Evolutionary conservation across 371 early-diverging fungal species (phyloP).

Genomic region (Actinomucor elegans): DNA sequence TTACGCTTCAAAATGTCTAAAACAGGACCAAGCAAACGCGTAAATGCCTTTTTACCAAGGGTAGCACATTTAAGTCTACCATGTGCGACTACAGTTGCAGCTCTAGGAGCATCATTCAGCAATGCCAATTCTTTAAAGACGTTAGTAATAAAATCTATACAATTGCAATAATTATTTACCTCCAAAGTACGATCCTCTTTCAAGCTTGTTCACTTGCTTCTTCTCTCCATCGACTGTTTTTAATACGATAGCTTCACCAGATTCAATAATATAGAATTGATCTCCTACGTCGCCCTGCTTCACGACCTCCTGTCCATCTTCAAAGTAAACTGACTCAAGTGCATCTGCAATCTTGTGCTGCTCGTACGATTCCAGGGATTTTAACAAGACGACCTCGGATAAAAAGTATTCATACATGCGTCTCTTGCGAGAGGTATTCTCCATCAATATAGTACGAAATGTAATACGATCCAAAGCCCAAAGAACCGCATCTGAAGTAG

Average conservation of each 20-base stretch:
- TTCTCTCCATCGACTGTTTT: conserved; percentile 74
- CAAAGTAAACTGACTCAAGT: conserved; percentile 80
- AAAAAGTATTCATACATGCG: conserved; percentile 93
- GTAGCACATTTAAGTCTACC: conserved; percentile 90
- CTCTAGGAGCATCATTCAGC: conserved; percentile 84
- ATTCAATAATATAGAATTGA: conserved; percentile 87
- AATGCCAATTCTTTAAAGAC: conserved; percentile 79
- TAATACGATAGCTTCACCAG: conserved; percentile 80
- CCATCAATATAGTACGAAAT: conserved; percentile 93
- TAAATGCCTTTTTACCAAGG: conserved; percentile 88
- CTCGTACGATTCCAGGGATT: conserved; percentile 87
- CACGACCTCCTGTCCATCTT: conserved; percentile 80
- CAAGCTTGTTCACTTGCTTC: conserved; percentile 69
- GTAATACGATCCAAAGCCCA: conserved; percentile 97
- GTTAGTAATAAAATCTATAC: background rate
- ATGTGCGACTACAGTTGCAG: conserved; percentile 84
- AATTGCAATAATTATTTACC: conserved; percentile 43
- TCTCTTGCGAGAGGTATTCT: conserved; percentile 88
- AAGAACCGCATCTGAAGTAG: conserved; percentile 79
- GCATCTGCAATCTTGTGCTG: conserved; percentile 95
- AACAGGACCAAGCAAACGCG: conserved; percentile 88
- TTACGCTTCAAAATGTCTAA: conserved; percentile 90
- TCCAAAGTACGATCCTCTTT: conserved; percentile 93
- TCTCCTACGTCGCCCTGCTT: conserved; percentile 87
- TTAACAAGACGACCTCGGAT: conserved; percentile 83